Conservation (phyloP, 805 yeast genomes). For the Wickerhamomyces strasburgensis region DNA sequence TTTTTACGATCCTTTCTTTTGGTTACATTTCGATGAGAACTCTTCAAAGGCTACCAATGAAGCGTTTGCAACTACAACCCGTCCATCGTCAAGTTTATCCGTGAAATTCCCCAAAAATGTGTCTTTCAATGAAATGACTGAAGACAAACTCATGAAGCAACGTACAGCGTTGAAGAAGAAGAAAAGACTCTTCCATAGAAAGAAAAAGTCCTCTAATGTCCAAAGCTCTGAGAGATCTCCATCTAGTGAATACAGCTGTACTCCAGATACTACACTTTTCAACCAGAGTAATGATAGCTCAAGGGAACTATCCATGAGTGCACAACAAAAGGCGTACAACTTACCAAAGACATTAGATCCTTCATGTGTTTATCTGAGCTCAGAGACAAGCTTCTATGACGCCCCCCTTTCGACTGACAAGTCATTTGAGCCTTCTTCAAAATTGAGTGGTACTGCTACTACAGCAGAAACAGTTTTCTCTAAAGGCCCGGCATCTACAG, state of each 20-base stretch:
- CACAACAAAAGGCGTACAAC: too few species aligned
- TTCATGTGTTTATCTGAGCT: too few species aligned
- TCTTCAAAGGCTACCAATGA: neutral
- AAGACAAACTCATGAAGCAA: neutral
- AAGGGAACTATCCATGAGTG: too few species aligned
- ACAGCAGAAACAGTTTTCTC: neutral
- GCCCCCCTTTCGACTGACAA: too few species aligned
- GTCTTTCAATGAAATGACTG: conserved; percentile 2
- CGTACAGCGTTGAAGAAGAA: neutral
- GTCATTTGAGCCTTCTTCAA: too few species aligned
- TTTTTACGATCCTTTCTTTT: neutral
- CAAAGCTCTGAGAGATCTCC: conserved; percentile 6
- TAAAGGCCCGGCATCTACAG: too few species aligned
- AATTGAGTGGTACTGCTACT: too few species aligned
- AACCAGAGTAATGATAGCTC: neutral
- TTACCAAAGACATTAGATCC: too few species aligned
- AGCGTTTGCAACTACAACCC: neutral
- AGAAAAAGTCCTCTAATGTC: neutral
- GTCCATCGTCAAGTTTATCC: neutral
- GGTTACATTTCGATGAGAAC: neutral
- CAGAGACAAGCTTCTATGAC: too few species aligned
- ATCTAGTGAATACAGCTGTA: conserved; percentile 23
- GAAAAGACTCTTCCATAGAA: neutral
- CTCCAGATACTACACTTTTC: conserved; percentile 18
- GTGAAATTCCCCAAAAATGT: conserved; percentile 4